phyloP scores from a whole-genome alignment of 2,329 filamentous ascomycete species.

The Nectriaceae sp. region DNA sequence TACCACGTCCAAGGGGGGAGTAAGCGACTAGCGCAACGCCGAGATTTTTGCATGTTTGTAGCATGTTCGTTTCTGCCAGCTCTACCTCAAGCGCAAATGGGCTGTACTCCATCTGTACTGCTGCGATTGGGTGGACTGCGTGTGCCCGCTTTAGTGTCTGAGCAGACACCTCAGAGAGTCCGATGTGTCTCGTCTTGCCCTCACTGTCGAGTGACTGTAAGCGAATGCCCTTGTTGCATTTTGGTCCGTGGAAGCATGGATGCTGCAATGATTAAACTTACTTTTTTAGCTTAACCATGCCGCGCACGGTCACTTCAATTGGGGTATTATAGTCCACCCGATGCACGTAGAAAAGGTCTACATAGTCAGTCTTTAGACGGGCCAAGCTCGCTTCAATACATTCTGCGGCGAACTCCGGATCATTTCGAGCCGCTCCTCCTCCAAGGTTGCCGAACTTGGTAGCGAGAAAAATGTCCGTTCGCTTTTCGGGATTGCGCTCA shows the following conservation, averaged over 20 bases:
- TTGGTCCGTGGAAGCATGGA: too few species aligned
- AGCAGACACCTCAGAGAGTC: slow-evolving; percentile 49
- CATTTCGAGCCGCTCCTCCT: slow-evolving; percentile 13
- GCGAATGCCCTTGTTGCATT: too few species aligned
- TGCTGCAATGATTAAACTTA: slow-evolving; percentile 16
- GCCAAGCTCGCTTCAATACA: slow-evolving; percentile 39
- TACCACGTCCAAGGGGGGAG: slow-evolving; percentile 59
- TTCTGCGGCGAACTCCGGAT: slow-evolving; percentile 30
- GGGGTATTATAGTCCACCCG: slow-evolving; percentile 48
- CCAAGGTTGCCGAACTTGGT: slow-evolving; percentile 39
- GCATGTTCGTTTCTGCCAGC: slow-evolving; percentile 42
- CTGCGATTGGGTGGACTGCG: slow-evolving; percentile 50
- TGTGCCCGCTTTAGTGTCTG: slow-evolving; percentile 51
- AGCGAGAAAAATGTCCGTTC: slow-evolving; percentile 51
- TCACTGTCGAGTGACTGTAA: too few species aligned
- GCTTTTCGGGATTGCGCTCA: slow-evolving; percentile 45
- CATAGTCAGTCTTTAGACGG: slow-evolving; percentile 50
- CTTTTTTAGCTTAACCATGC: slow-evolving; percentile 48
- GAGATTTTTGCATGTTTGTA: slow-evolving; percentile 59
- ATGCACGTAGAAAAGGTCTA: slow-evolving; percentile 60
- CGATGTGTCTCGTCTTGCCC: slow-evolving; percentile 58
- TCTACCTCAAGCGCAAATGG: slow-evolving; percentile 62
- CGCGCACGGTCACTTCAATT: slow-evolving; percentile 51
- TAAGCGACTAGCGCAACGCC: slow-evolving; percentile 59
- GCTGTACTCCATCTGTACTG: slow-evolving; percentile 56